Conservation (phyloP, 169 alveolate genomes). For the Babesia gibsoni region DNA sequence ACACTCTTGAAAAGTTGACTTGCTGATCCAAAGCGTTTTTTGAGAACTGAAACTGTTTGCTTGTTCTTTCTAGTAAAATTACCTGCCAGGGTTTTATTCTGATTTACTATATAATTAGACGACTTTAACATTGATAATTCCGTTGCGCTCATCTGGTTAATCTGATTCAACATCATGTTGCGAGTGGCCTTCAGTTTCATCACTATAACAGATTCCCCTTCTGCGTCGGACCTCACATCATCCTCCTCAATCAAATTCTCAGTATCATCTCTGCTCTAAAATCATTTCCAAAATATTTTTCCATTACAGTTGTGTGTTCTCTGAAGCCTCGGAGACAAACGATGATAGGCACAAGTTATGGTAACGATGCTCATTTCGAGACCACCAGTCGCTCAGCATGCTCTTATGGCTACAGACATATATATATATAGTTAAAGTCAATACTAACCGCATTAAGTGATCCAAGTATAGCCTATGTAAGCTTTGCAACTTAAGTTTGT, state of each 20-base stretch:
- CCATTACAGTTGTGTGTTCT: slow-evolving; percentile 24
- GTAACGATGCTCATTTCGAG: slow-evolving; percentile 53
- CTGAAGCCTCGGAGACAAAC: slow-evolving; percentile 47
- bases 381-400: slow-evolving; percentile 69
- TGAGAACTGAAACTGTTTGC: slow-evolving; percentile 10
- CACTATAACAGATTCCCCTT: neutral
- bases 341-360: slow-evolving; percentile 61
- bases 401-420: slow-evolving; percentile 39
- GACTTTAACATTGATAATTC: slow-evolving; percentile 57
- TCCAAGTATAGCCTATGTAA: slow-evolving; percentile 49
- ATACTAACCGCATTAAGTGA: slow-evolving; percentile 47
- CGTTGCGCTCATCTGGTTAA: slow-evolving; percentile 61
- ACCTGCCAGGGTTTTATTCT: slow-evolving; percentile 37
- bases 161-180: slow-evolving; percentile 61
- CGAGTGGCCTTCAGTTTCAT: slow-evolving; percentile 57
- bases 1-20: slow-evolving; percentile 23
- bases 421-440: neutral
- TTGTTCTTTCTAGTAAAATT: neutral
- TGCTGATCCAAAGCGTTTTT: slow-evolving; percentile 42
- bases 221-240: neutral
- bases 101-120: slow-evolving; percentile 49
- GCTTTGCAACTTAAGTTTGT: slow-evolving; percentile 31
- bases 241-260: neutral
- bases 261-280: neutral
- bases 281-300: neutral